Evolutionary conservation across 2,329 filamentous ascomycete genomes (phyloP).

Genomic region (Penicillium sp.): DNA sequence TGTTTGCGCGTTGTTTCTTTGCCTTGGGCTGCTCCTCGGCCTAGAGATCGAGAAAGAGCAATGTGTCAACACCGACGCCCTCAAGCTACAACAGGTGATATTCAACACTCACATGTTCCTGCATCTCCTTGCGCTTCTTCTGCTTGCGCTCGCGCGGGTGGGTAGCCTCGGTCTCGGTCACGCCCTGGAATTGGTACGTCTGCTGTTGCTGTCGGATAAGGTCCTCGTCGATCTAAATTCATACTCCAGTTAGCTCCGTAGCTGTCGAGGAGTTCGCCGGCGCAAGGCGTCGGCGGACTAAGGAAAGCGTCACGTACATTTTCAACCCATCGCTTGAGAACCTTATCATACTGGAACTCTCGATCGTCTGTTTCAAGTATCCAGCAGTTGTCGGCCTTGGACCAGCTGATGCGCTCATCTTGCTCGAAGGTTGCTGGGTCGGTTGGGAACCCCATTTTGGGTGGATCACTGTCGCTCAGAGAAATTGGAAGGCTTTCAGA

Average conservation of each 20-base stretch:
- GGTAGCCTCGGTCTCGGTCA: constrained; percentile 49
- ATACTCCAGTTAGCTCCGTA: constrained; percentile 1
- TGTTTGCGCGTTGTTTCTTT: constrained; percentile 62
- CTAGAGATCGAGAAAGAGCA: constrained; percentile 12
- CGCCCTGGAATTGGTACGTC: constrained; percentile 58
- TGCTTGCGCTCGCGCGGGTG: constrained; percentile 52
- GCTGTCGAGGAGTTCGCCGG: neutral
- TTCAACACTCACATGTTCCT: constrained; percentile 48
- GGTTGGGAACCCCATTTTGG: constrained; percentile 45
- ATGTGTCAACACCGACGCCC: neutral
- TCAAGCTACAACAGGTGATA: neutral
- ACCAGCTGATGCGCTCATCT: constrained; percentile 82
- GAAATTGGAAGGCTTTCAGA: neutral
- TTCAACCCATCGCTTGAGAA: constrained; percentile 70
- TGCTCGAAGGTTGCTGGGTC: constrained; percentile 66
- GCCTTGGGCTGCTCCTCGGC: constrained; percentile 35
- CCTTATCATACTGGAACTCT: constrained; percentile 77
- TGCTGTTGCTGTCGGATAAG: constrained; percentile 58
- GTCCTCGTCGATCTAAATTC: constrained; percentile 55
- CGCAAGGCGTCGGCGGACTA: neutral
- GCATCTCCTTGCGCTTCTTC: constrained; percentile 52
- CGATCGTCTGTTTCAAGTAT: constrained; percentile 78
- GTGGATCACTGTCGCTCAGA: neutral
- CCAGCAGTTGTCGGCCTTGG: constrained; percentile 75
- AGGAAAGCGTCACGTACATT: constrained; percentile 44